A percentile compares a stretch with the other conserved stretches of the same genome.
These are phyloP conservation scores for Coemansia sp. DNA, from an alignment of 192 early-diverging fungal species.

Conservation along the genomic window DNA sequence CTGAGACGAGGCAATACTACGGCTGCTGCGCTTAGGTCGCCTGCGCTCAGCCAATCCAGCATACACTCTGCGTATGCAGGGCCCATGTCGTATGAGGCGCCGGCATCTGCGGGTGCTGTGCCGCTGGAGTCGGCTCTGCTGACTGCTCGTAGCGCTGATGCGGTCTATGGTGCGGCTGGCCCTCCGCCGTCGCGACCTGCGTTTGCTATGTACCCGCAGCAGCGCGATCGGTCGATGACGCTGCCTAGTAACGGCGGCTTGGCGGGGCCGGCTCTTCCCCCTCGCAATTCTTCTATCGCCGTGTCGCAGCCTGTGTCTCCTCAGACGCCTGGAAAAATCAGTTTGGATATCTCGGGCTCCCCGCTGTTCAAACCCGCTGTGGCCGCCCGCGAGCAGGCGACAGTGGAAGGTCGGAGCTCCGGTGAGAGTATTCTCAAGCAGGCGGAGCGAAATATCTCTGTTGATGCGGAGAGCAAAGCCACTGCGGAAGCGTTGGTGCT, in stretches of 20 bases:
- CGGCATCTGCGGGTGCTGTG: background rate
- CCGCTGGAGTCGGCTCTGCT: background rate
- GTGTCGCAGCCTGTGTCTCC: conserved; percentile 4
- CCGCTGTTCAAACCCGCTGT: conserved; percentile 30
- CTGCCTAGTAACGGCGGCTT: conserved; percentile 19
- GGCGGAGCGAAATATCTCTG: conserved; percentile 39
- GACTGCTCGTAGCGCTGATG: conserved; percentile 13
- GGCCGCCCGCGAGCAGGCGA: background rate
- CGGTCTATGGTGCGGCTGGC: background rate
- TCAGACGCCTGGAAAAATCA: conserved; percentile 8
- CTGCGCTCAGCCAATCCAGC: background rate
- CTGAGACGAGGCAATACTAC: background rate
- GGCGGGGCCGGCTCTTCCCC: background rate
- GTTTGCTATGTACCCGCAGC: conserved; percentile 11
- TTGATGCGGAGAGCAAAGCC: background rate
- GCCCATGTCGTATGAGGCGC: conserved; percentile 2
- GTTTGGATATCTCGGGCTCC: conserved; percentile 24
- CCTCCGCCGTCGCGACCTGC: background rate
- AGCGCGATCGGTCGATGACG: conserved; percentile 45
- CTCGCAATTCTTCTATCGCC: background rate
- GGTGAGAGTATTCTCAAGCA: conserved; percentile 42
- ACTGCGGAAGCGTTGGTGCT: background rate
- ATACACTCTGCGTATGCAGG: conserved; percentile 3
- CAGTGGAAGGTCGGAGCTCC: conserved; percentile 13
- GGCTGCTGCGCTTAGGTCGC: background rate